Conservation (phyloP, 2,329 filamentous ascomycete genomes). For the Septoria petroselini region DNA sequence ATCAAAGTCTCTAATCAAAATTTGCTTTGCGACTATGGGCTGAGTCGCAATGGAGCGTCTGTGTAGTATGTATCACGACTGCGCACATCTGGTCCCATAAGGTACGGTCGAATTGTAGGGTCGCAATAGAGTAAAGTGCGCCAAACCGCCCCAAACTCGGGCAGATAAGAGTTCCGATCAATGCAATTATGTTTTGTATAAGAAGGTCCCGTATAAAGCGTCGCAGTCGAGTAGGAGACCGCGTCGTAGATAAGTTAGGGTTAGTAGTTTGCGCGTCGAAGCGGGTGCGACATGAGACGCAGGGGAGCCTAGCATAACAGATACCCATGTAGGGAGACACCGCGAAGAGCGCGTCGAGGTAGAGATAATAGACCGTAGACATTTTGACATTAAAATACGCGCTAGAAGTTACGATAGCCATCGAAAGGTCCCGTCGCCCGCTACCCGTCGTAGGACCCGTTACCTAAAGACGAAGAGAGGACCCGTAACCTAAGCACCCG, state of each 20-base stretch:
- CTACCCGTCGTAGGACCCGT: not conserved
- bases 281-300: too few species aligned
- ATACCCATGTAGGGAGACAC: too few species aligned
- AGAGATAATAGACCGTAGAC: not conserved
- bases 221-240: not conserved
- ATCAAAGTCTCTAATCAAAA: not conserved
- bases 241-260: not conserved
- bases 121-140: conserved; percentile 21
- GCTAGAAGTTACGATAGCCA: not conserved
- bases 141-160: not conserved
- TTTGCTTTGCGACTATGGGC: not conserved
- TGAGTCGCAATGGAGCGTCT: not conserved
- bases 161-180: not conserved
- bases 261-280: not conserved
- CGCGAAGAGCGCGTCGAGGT: not conserved
- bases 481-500: not conserved
- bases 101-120: not conserved
- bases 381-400: not conserved
- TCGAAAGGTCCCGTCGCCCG: not conserved
- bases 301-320: too few species aligned
- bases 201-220: not conserved
- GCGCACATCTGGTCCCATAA: not conserved
- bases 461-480: too few species aligned
- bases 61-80: not conserved
- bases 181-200: not conserved